Conservation (phyloP, 1,139 yeast species). For the Pneumocystis murina region DNA sequence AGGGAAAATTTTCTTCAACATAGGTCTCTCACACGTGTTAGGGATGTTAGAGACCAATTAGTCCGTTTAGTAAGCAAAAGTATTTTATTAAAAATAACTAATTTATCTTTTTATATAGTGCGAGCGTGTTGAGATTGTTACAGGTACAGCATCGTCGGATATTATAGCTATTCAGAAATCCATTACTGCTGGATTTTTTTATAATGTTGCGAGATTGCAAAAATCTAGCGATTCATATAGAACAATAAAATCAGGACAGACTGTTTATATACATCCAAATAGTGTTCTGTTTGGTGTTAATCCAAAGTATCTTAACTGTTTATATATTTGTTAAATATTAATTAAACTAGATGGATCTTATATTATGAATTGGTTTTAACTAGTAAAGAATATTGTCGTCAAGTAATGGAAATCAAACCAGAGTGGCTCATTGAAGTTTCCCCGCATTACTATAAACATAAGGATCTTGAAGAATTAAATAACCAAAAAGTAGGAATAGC, state of each 20-base stretch:
- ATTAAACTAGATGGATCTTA: conserved; percentile 35
- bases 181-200: conserved; percentile 67
- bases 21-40: conserved; percentile 53
- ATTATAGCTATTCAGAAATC: conserved; percentile 43
- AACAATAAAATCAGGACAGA: conserved; percentile 45
- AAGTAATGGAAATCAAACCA: conserved; percentile 57
- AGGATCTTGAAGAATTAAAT: conserved; percentile 17
- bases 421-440: conserved; percentile 53
- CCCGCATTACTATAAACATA: conserved; percentile 37
- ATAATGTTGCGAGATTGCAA: conserved; percentile 57
- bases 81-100: not conserved
- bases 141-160: conserved; percentile 16
- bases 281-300: conserved; percentile 43
- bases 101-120: conserved; percentile 29
- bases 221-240: conserved; percentile 59
- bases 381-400: conserved; percentile 77
- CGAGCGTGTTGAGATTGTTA: conserved; percentile 39
- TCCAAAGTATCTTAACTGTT: conserved; percentile 26
- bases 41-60: conserved; percentile 62
- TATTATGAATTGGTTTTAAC: conserved; percentile 81
- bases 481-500: not conserved
- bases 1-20: conserved; percentile 68
- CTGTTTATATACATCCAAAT: conserved; percentile 73
- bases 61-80: conserved; percentile 20
- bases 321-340: not conserved